Base-by-base conservation (phyloP, 2,329 filamentous ascomycete genomes). In the Ophiocordyceps sinensis region DNA sequence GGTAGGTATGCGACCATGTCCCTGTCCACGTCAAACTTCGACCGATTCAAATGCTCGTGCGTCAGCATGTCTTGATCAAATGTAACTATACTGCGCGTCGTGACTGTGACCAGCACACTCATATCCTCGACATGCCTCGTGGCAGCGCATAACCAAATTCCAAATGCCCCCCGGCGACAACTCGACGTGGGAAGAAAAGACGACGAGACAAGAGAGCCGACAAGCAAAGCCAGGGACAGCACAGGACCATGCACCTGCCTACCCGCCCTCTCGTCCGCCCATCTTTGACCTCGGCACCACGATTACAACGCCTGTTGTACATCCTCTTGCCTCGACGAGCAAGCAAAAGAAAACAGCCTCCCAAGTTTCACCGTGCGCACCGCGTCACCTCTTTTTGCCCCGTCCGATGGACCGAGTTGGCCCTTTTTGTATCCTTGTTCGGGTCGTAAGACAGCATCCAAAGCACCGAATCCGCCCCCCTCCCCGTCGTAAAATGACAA, bases 61-160 rank as follows among this genome's bases (percentile, higher is more conserved):
- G 32, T 36, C 41, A 28, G 29, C n/a, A 40, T 36, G 36, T 44
- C 45, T 39, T 37, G 36, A 15, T 28, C 12, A 13, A 43, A 34
- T 37, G 23, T 23, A 37, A 38, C 41, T 41, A 55, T 44, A 43
- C 48, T 47, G 43, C 48, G 41, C 28, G 44, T 47, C 47, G 48
- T 51, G 51, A 48, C 46, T 49, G 56, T 57, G 56, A 48, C 56
- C 56, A 46, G 56, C 56, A 58, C 56, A 26, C 42, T 49, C 45
- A 47, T 48, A 47, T 48, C 49, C 45, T 49, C 47, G 48, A 52
- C 52, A 49, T 49, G 45, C n/a, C 47, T 43, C 39, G 41, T 48
- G 49, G 45, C 32, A 35, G 32, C 32, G 8, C 3, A 15, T 35
- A n/a, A 35, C 32, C 32, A 35, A 35, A 15, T 14, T 15, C 17